These are phyloP conservation scores for Penicillium freii DNA, from an alignment of 2,329 filamentous ascomycete species.

Conservation along the genomic window DNA sequence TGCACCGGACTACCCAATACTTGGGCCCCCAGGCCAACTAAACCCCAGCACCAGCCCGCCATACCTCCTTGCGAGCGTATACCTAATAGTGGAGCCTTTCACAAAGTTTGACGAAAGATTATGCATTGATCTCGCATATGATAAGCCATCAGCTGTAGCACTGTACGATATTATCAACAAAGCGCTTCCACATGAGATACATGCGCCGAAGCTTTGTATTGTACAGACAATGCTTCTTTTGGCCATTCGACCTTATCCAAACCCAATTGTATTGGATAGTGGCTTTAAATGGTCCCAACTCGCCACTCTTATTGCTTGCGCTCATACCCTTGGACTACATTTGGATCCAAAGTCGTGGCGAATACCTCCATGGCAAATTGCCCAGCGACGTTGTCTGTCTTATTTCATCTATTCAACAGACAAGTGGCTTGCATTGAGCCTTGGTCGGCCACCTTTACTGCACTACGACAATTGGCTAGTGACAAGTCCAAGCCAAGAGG, in stretches of 20 bases:
- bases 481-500: background rate
- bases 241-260: conserved; percentile 4
- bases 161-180: background rate
- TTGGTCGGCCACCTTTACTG: conserved; percentile 3
- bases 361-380: conserved; percentile 2
- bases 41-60: too few species aligned
- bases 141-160: background rate
- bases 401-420: conserved; percentile 5
- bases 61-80: too few species aligned
- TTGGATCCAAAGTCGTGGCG: conserved; percentile 4
- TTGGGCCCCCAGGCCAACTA: too few species aligned
- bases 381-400: background rate
- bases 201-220: conserved; percentile 1
- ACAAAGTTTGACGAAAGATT: conserved; percentile 5
- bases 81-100: background rate
- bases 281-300: conserved; percentile 1
- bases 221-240: conserved; percentile 4
- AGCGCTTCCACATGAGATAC: conserved; percentile 1
- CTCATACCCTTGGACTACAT: conserved; percentile 2
- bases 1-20: too few species aligned
- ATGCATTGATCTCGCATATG: conserved; percentile 6
- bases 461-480: conserved; percentile 5
- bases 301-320: background rate
- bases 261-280: conserved; percentile 5
- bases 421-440: conserved; percentile 5